Evolutionary conservation across 176 grass and related monocot genomes (phyloP).

Genomic region (Bothriochloa decipiens): DNA sequence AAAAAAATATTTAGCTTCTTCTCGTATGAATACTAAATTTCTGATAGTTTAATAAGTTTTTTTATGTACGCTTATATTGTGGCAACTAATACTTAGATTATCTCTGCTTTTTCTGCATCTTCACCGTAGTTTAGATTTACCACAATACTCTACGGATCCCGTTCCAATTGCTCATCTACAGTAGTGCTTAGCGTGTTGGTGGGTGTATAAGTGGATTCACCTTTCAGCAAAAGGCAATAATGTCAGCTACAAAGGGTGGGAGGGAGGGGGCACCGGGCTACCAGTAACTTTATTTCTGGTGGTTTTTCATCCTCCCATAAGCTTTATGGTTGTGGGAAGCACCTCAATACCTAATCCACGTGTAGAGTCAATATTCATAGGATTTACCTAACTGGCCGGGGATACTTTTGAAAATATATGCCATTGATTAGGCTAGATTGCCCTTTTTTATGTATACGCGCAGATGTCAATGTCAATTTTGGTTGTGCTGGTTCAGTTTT

Average conservation of each 20-base stretch:
- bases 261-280: neutral
- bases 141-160: neutral
- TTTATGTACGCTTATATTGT: neutral
- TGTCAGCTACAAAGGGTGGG: constrained; percentile 27
- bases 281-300: constrained; percentile 42
- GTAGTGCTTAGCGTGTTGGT: constrained; percentile 30
- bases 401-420: constrained; percentile 10
- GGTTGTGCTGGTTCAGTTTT: constrained; percentile 21
- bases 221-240: constrained; percentile 55
- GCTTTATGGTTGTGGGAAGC: constrained; percentile 41
- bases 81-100: neutral
- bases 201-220: constrained; percentile 44
- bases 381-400: constrained; percentile 31
- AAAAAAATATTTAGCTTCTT: neutral
- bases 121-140: neutral
- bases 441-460: neutral
- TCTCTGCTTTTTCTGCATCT: neutral
- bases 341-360: constrained; percentile 41
- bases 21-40: neutral
- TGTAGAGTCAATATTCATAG: constrained; percentile 28
- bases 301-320: constrained; percentile 33
- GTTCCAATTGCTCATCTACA: neutral
- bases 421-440: constrained; percentile 11
- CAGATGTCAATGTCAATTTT: constrained; percentile 17
- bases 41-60: neutral